Evolutionary conservation across 495 filamentous ascomycete species (phyloP).

Genomic region (Xylaria castorea): DNA sequence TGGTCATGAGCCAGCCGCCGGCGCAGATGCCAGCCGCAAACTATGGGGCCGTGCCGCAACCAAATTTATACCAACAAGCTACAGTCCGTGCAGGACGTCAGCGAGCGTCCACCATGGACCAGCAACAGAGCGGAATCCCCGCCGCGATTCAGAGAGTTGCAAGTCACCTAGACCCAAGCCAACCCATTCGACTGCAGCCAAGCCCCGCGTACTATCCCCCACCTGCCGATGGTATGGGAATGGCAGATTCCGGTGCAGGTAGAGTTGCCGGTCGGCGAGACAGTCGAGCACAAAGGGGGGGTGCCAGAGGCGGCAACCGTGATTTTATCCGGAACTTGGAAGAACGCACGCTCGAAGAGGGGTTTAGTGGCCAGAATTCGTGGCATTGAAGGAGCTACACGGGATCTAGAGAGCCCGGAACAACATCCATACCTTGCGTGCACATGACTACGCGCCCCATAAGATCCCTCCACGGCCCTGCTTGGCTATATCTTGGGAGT

Average conservation of each 20-base stretch:
- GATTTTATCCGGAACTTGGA: conserved; percentile 95
- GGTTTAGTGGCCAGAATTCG: conserved; percentile 57
- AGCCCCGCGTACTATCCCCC: conserved; percentile 98
- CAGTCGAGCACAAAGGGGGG: conserved; percentile 70
- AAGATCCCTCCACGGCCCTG: conserved; percentile 3
- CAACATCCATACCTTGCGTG: background rate
- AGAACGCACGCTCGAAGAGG: conserved; percentile 91
- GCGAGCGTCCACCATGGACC: conserved; percentile 94
- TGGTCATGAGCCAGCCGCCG: conserved; percentile 71
- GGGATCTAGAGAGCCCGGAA: conserved; percentile 16
- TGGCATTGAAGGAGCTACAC: conserved; percentile 54
- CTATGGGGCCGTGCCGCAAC: conserved; percentile 62
- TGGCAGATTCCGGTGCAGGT: conserved; percentile 60
- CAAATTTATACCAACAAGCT: conserved; percentile 85
- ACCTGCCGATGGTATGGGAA: conserved; percentile 79
- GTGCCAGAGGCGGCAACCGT: conserved; percentile 67
- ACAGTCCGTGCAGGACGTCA: conserved; percentile 82
- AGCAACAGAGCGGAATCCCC: conserved; percentile 89
- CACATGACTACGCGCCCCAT: background rate
- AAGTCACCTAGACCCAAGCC: conserved; percentile 93
- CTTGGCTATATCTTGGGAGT: conserved; percentile 14
- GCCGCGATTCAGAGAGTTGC: conserved; percentile 94
- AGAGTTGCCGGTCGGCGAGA: conserved; percentile 75
- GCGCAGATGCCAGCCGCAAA: conserved; percentile 72
- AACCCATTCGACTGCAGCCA: conserved; percentile 92